These are phyloP conservation scores for Chlorella sorokiniana DNA, from an alignment of 139 green algal genomes.

Conservation along the genomic window DNA sequence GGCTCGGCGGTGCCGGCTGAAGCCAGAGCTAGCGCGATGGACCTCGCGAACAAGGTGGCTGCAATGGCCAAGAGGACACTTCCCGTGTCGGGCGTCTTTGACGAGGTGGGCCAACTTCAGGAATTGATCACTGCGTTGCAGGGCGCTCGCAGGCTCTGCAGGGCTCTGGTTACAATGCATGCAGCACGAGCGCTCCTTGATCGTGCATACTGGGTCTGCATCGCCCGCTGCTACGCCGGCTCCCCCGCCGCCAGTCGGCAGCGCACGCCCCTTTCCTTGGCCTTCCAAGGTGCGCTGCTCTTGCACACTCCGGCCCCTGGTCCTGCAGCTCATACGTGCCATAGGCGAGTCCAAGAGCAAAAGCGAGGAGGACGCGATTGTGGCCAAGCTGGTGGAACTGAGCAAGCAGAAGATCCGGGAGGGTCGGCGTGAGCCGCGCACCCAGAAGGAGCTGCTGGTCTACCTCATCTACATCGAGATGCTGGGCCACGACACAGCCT, in stretches of 20 bases:
- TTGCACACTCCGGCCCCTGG: neutral
- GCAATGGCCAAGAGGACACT: conserved; percentile 39
- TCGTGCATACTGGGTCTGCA: no score
- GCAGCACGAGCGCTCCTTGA: no score
- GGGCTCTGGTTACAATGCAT: no score
- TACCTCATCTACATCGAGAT: conserved; percentile 98
- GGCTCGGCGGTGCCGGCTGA: no score
- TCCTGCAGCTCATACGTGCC: conserved; percentile 36
- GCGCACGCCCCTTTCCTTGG: no score
- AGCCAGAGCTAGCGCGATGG: conserved; percentile 22
- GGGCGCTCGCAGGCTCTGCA: no score
- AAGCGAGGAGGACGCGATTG: conserved; percentile 83
- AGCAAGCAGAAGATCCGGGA: conserved; percentile 76
- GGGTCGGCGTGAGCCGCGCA: conserved; percentile 54
- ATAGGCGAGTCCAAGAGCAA: conserved; percentile 84
- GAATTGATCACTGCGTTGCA: no score
- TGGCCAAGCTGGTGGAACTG: conserved; percentile 83
- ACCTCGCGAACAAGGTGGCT: conserved; percentile 33
- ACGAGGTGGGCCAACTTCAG: conserved; percentile 11
- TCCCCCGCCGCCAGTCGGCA: no score
- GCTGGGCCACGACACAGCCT: conserved; percentile 94
- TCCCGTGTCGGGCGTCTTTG: conserved; percentile 30
- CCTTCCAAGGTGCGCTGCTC: no score
- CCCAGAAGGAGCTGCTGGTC: conserved; percentile 86
- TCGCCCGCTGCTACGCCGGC: no score